Evolutionary conservation across 768 basidiomycete species (phyloP).

Genomic region (Lactarius pseudohatsudake): DNA sequence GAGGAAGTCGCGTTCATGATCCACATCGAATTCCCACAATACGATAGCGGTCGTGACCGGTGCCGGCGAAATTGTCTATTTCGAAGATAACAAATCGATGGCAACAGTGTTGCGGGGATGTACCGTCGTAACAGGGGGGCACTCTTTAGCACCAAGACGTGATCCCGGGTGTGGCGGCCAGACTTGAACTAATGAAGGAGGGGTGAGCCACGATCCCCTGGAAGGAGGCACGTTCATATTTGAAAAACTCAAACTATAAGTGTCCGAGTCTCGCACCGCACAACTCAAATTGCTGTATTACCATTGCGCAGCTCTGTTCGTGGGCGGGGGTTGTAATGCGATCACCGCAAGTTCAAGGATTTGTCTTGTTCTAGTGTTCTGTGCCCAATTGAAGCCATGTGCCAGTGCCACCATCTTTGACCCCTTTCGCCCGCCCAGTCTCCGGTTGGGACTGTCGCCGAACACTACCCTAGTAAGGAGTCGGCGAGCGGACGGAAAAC

Average conservation of each 20-base stretch:
- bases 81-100: not conserved
- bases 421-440: not conserved
- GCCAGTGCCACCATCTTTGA: not conserved
- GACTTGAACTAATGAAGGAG: not conserved
- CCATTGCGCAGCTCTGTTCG: not conserved
- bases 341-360: not conserved
- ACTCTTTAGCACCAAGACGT: not conserved
- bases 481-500: not conserved
- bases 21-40: not conserved
- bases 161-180: not conserved
- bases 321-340: not conserved
- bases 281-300: not conserved
- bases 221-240: not conserved
- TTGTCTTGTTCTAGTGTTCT: not conserved
- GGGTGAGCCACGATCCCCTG: slow-evolving; percentile 1
- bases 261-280: not conserved
- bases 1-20: not conserved
- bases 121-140: not conserved
- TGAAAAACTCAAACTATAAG: not conserved
- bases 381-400: not conserved
- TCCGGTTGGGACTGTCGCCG: not conserved
- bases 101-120: not conserved
- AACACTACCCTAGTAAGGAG: not conserved
- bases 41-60: not conserved
- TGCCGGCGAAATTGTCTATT: not conserved